phyloP scores from a whole-genome alignment of 768 basidiomycete genomes.

The Steccherinum ochraceum region DNA sequence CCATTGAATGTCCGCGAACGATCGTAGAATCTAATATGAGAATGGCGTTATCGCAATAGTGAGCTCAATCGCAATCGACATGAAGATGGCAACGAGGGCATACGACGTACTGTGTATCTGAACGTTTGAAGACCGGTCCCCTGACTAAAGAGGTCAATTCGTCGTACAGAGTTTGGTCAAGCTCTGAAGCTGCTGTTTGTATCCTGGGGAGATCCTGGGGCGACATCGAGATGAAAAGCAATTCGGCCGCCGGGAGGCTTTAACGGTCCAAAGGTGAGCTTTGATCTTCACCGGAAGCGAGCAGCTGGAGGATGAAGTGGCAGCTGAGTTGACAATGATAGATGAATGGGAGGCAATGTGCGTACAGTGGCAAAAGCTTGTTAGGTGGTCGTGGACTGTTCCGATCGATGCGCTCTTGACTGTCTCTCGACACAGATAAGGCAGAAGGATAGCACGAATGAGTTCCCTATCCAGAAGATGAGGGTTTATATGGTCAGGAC shows the following conservation, averaged over 20 bases:
- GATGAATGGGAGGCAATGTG: background rate
- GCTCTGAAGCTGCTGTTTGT: background rate
- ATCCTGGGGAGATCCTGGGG: background rate
- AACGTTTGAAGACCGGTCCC: conserved; percentile 6
- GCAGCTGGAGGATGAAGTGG: background rate
- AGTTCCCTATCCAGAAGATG: no score
- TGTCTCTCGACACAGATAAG: background rate
- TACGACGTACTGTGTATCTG: conserved; percentile 12
- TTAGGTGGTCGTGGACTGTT: background rate
- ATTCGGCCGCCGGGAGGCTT: background rate
- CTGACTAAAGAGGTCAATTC: conserved; percentile 1
- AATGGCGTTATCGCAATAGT: conserved; percentile 2
- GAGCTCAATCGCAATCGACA: background rate
- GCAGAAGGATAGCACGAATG: background rate
- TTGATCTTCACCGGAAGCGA: background rate
- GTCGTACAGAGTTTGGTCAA: conserved; percentile 1
- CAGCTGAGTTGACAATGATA: background rate
- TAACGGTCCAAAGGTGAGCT: background rate
- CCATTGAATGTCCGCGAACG: conserved; percentile 24
- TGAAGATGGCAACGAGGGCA: background rate
- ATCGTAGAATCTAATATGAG: conserved; percentile 15
- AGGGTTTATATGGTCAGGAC: background rate
- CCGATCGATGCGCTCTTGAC: no score
- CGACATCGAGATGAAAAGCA: background rate
- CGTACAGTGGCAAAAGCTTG: background rate